These are phyloP conservation scores for Corinectria fuckeliana DNA, from an alignment of 2,329 filamentous ascomycete species.

Conservation along the genomic window DNA sequence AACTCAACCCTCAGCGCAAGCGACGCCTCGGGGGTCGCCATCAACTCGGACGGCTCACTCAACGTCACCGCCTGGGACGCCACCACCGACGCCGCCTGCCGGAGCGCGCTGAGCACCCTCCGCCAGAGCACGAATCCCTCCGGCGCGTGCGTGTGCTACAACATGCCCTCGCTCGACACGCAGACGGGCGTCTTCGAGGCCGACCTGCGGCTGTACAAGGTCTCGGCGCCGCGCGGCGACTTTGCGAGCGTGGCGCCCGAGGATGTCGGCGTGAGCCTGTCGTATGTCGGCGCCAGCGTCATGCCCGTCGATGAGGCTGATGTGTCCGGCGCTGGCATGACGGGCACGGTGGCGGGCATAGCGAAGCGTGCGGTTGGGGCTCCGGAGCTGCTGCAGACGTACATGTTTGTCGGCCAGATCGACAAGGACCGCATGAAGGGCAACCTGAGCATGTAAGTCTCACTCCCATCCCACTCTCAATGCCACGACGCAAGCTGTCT, in stretches of 20 bases:
- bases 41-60: slow-evolving; percentile 52
- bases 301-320: slow-evolving; percentile 37
- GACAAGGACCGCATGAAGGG: slow-evolving; percentile 61
- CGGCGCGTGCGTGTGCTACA: slow-evolving; percentile 83
- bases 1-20: slow-evolving; percentile 25
- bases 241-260: slow-evolving; percentile 59
- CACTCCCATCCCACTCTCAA: not conserved
- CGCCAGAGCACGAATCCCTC: slow-evolving; percentile 72
- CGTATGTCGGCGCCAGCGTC: slow-evolving; percentile 58
- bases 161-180: slow-evolving; percentile 74
- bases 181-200: slow-evolving; percentile 75
- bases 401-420: slow-evolving; percentile 73
- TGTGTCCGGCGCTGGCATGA: slow-evolving; percentile 35
- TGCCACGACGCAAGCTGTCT: no score
- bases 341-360: slow-evolving; percentile 24
- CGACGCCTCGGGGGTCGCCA: slow-evolving; percentile 37
- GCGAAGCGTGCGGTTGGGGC: slow-evolving; percentile 29
- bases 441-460: slow-evolving; percentile 66
- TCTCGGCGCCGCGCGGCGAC: slow-evolving; percentile 63
- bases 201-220: slow-evolving; percentile 76
- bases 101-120: slow-evolving; percentile 59
- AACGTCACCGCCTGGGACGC: slow-evolving; percentile 64
- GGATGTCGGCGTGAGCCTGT: slow-evolving; percentile 61
- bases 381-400: slow-evolving; percentile 63
- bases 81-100: slow-evolving; percentile 65